These are phyloP conservation scores for Rostrohypoxylon terebratum DNA, from an alignment of 495 filamentous ascomycete genomes.

Conservation along the genomic window DNA sequence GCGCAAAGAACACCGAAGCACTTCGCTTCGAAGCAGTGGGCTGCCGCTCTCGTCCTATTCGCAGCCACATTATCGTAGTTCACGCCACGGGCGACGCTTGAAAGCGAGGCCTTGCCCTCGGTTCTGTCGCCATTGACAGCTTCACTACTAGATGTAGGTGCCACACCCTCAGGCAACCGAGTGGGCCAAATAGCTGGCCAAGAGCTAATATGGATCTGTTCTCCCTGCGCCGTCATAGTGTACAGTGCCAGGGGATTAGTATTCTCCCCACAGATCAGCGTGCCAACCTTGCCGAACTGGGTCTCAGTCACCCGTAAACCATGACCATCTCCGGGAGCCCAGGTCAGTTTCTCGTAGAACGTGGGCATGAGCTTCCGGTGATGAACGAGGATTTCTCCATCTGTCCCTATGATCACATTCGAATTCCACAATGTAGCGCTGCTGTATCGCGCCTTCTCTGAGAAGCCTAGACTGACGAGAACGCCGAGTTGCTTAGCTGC, in stretches of 20 bases:
- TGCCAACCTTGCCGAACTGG: constrained; percentile 44
- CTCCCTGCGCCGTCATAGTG: constrained; percentile 45
- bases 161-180: constrained; percentile 45
- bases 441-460: constrained; percentile 50
- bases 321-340: constrained; percentile 52
- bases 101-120: neutral
- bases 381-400: constrained; percentile 51
- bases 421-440: constrained; percentile 52
- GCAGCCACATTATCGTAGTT: constrained; percentile 59
- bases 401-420: constrained; percentile 50
- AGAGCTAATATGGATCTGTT: constrained; percentile 51
- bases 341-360: constrained; percentile 55
- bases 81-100: constrained; percentile 15
- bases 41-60: constrained; percentile 54
- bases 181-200: constrained; percentile 53
- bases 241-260: constrained; percentile 54
- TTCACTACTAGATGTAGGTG: constrained; percentile 34
- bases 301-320: constrained; percentile 49
- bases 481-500: constrained; percentile 40
- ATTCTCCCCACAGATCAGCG: constrained; percentile 57
- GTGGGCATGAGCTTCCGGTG: constrained; percentile 57
- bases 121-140: neutral
- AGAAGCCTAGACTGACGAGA: constrained; percentile 53
- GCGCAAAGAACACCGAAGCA: constrained; percentile 57
- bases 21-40: constrained; percentile 62